A percentile compares a stretch with the other conserved stretches of the same genome.
phyloP scores from a whole-genome alignment of 495 filamentous ascomycete species.

The Letharia columbiana region DNA sequence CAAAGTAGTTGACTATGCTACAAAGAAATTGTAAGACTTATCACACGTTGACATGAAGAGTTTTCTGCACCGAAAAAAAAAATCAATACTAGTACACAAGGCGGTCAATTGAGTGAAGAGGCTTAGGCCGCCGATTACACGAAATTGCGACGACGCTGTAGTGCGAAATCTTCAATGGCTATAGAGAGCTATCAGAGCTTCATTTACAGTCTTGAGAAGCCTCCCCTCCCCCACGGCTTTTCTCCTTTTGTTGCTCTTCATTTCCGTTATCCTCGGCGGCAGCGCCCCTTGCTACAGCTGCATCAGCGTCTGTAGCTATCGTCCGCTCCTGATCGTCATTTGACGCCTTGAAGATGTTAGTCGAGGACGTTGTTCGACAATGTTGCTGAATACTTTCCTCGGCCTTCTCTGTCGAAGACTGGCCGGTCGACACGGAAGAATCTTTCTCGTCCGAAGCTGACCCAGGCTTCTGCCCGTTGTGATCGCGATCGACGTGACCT shows the following conservation, averaged over 20 bases:
- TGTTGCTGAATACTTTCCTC: background rate
- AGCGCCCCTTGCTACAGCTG: background rate
- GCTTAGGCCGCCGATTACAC: background rate
- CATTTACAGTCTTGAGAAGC: conserved; percentile 8
- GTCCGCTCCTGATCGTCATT: background rate
- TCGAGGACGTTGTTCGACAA: background rate
- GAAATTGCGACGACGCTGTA: background rate
- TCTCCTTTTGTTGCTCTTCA: background rate
- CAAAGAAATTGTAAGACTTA: background rate
- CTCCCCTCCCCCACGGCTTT: background rate
- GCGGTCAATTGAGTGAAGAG: background rate
- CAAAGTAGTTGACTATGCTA: background rate
- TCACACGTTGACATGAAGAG: background rate
- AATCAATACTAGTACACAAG: background rate
- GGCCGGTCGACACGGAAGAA: background rate
- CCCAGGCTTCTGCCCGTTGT: background rate
- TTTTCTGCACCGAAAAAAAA: background rate
- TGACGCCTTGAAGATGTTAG: background rate
- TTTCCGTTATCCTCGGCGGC: background rate
- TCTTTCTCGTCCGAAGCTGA: background rate
- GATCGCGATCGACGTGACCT: conserved; percentile 62
- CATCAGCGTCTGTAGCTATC: conserved; percentile 1
- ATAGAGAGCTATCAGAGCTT: background rate
- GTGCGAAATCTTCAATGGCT: background rate
- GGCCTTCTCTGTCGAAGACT: background rate